These are phyloP conservation scores for Eremochloa ophiuroides DNA, from an alignment of 176 grass and related monocot genomes.

Conservation along the genomic window DNA sequence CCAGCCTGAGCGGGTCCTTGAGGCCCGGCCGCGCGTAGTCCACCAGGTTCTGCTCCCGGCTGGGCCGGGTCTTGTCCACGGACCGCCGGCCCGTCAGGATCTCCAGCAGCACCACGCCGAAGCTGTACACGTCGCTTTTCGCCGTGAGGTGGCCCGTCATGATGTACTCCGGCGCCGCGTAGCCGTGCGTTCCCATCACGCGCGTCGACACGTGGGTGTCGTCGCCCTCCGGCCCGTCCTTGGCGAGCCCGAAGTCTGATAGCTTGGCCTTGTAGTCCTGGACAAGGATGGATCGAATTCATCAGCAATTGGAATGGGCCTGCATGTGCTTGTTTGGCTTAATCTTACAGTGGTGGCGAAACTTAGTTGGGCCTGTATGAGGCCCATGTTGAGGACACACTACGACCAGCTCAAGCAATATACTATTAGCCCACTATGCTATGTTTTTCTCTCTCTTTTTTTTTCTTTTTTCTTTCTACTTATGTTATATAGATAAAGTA, in stretches of 20 bases:
- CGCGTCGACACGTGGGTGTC: slow-evolving; percentile 88
- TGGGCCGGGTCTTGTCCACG: slow-evolving; percentile 69
- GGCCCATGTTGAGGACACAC: background rate
- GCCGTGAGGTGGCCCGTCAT: slow-evolving; percentile 89
- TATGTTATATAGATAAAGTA: too few relatives aligned
- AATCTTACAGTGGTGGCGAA: background rate
- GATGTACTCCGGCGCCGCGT: slow-evolving; percentile 96
- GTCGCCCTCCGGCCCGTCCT: slow-evolving; percentile 82
- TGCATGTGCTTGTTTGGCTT: background rate
- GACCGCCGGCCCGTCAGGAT: slow-evolving; percentile 59
- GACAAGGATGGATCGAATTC: background rate
- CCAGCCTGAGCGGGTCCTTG: slow-evolving; percentile 54
- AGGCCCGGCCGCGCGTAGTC: slow-evolving; percentile 64
- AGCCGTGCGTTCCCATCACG: slow-evolving; percentile 88
- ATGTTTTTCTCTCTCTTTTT: background rate
- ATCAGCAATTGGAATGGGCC: background rate
- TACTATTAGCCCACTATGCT: background rate
- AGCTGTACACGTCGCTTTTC: slow-evolving; percentile 89
- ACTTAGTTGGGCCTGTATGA: background rate
- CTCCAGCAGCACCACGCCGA: slow-evolving; percentile 81
- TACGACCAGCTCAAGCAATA: background rate
- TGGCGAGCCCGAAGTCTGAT: slow-evolving; percentile 90
- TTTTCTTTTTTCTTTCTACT: too few relatives aligned
- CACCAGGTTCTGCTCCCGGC: slow-evolving; percentile 81
- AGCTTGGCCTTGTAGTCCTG: slow-evolving; percentile 86